A percentile compares a stretch with the other conserved stretches of the same genome.
These are phyloP conservation scores for Nicotiana otophora DNA, from an alignment of 257 asterid species.

Conservation along the genomic window DNA sequence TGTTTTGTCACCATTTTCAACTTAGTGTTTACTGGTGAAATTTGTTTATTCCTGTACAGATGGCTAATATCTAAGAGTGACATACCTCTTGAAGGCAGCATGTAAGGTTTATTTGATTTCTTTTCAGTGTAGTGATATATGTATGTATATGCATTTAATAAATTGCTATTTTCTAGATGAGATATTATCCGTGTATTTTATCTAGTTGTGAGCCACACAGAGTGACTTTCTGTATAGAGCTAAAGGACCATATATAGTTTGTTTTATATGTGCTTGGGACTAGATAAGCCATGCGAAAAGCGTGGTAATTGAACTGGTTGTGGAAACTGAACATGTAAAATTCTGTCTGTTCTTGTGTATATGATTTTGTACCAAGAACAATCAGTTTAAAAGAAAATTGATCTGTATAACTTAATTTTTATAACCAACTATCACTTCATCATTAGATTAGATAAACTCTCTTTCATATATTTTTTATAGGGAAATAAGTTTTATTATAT, in stretches of 20 bases:
- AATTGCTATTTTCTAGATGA: neutral
- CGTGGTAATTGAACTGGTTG: neutral
- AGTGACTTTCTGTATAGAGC: neutral
- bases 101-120: neutral
- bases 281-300: neutral
- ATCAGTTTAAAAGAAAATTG: neutral
- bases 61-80: neutral
- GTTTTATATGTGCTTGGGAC: neutral
- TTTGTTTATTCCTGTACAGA: neutral
- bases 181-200: too few relatives aligned
- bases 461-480: neutral
- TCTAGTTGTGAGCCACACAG: neutral
- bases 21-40: neutral
- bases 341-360: neutral
- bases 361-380: neutral
- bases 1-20: conserved; percentile 2
- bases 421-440: too few relatives aligned
- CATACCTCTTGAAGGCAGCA: neutral
- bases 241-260: neutral
- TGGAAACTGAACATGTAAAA: too few relatives aligned
- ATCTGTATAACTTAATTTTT: too few relatives aligned
- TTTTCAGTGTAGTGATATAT: neutral
- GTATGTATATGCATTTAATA: too few relatives aligned
- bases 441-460: neutral
- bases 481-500: neutral